These are phyloP conservation scores for Colletotrichum endophyticum DNA, from an alignment of 2,329 filamentous ascomycete species.

Conservation along the genomic window DNA sequence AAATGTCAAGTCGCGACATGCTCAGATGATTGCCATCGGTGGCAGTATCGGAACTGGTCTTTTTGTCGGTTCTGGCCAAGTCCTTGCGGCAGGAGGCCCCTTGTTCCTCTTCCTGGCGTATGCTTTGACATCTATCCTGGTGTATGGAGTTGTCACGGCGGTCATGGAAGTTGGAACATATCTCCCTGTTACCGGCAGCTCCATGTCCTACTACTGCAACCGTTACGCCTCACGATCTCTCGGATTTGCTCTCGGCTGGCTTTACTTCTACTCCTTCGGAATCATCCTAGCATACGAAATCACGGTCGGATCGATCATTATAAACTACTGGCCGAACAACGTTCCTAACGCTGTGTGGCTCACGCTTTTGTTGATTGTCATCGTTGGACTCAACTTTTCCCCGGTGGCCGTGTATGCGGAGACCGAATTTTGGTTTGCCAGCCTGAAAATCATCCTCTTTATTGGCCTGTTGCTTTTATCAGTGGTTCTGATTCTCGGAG, in stretches of 20 bases:
- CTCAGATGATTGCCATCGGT: slow-evolving; percentile 51
- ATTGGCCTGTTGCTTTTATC: slow-evolving; percentile 67
- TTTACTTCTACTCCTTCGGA: slow-evolving; percentile 41
- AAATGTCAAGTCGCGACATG: slow-evolving; percentile 44
- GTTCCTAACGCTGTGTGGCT: slow-evolving; percentile 22
- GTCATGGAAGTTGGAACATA: slow-evolving; percentile 56
- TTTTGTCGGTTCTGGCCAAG: slow-evolving; percentile 50
- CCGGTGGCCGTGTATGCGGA: slow-evolving; percentile 49
- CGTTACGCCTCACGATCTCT: slow-evolving; percentile 33
- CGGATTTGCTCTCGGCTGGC: slow-evolving; percentile 48
- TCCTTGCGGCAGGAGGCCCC: slow-evolving; percentile 42
- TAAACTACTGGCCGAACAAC: slow-evolving; percentile 25
- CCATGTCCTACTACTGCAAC: slow-evolving; percentile 51
- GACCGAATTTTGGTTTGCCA: slow-evolving; percentile 61
- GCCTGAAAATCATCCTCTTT: slow-evolving; percentile 59
- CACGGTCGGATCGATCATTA: slow-evolving; percentile 22
- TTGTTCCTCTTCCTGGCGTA: slow-evolving; percentile 45
- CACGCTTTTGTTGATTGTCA: slow-evolving; percentile 21
- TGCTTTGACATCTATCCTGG: slow-evolving; percentile 46
- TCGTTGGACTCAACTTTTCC: slow-evolving; percentile 19
- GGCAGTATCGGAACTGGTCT: slow-evolving; percentile 53
- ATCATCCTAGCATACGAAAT: slow-evolving; percentile 37
- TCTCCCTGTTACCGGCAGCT: slow-evolving; percentile 51
- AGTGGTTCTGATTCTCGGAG: slow-evolving; percentile 38
- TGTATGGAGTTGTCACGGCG: slow-evolving; percentile 50